A percentile compares a stretch with the other conserved stretches of the same genome.
These are phyloP conservation scores for Septoria petroselini DNA, from an alignment of 2,329 filamentous ascomycete genomes.

Conservation along the genomic window DNA sequence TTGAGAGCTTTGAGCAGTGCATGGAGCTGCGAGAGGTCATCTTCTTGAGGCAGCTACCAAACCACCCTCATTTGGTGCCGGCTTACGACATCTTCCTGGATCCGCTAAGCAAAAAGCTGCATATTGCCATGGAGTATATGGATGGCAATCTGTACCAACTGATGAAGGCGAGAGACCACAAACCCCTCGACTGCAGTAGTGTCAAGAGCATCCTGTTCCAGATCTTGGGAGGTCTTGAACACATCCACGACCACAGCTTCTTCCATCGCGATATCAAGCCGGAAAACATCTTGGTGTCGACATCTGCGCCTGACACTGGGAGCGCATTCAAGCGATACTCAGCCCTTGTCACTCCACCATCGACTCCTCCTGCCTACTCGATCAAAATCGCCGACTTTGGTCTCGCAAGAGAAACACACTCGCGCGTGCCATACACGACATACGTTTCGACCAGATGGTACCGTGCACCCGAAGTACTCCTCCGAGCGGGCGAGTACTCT, in stretches of 20 bases:
- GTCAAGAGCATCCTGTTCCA: constrained; percentile 98
- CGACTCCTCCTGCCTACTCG: constrained; percentile 87
- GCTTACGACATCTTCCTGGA: constrained; percentile 98
- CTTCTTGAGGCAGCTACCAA: constrained; percentile 84
- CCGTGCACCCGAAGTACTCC: constrained; percentile 83
- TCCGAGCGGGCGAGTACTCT: constrained; percentile 93
- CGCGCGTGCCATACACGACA: constrained; percentile 92
- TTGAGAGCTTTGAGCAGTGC: constrained; percentile 86
- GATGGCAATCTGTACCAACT: constrained; percentile 97
- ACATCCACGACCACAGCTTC: constrained; percentile 95
- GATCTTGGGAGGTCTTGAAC: constrained; percentile 92
- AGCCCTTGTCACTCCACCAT: constrained; percentile 85
- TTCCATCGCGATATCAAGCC: constrained; percentile 99
- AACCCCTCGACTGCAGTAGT: constrained; percentile 80
- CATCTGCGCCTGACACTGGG: constrained; percentile 75
- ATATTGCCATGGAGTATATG: constrained; percentile 99
- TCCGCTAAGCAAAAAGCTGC: constrained; percentile 90
- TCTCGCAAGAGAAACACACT: constrained; percentile 94
- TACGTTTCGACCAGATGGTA: constrained; percentile 99
- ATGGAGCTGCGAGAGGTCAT: constrained; percentile 94
- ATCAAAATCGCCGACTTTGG: constrained; percentile 99
- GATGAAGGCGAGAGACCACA: constrained; percentile 98
- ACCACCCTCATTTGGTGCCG: constrained; percentile 89
- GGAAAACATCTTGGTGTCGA: constrained; percentile 96
- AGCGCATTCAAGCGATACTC: constrained; percentile 93